Evolutionary conservation across 176 grass and related monocot species (phyloP).

Genomic region (Paspalum notatum): DNA sequence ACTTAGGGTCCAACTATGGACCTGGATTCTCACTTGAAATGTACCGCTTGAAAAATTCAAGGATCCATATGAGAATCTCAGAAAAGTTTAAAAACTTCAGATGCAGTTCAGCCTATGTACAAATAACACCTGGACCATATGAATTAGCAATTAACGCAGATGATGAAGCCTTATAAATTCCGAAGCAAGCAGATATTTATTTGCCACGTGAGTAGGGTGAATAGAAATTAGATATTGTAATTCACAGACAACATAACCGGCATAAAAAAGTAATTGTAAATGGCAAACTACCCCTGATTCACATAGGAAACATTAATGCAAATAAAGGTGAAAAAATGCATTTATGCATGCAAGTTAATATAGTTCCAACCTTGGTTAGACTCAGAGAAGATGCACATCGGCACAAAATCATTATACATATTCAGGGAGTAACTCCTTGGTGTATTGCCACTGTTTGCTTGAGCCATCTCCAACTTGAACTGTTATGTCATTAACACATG

Average conservation of each 20-base stretch:
- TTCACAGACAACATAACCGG: neutral
- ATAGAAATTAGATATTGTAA: neutral
- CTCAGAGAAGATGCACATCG: constrained; percentile 80
- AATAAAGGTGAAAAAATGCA: neutral
- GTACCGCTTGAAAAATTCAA: too few relatives aligned
- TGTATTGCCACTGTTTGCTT: constrained; percentile 62
- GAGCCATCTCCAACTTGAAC: constrained; percentile 98
- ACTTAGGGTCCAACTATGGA: too few relatives aligned
- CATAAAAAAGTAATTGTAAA: neutral
- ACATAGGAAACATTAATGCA: constrained; percentile 1
- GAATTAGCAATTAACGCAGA: neutral
- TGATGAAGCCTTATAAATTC: neutral
- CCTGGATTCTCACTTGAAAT: too few relatives aligned
- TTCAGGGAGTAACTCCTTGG: constrained; percentile 91
- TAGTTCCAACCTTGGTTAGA: constrained; percentile 72
- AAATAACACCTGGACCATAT: neutral
- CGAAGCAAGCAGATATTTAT: neutral
- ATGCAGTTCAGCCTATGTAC: neutral
- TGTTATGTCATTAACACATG: constrained; percentile 40
- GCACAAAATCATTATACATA: constrained; percentile 94
- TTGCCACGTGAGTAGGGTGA: neutral
- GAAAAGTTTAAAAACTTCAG: too few relatives aligned
- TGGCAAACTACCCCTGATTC: neutral
- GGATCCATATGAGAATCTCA: too few relatives aligned
- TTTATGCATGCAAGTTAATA: neutral